Conservation (phyloP, 106 monocot genomes). For the Allium cepa region DNA sequence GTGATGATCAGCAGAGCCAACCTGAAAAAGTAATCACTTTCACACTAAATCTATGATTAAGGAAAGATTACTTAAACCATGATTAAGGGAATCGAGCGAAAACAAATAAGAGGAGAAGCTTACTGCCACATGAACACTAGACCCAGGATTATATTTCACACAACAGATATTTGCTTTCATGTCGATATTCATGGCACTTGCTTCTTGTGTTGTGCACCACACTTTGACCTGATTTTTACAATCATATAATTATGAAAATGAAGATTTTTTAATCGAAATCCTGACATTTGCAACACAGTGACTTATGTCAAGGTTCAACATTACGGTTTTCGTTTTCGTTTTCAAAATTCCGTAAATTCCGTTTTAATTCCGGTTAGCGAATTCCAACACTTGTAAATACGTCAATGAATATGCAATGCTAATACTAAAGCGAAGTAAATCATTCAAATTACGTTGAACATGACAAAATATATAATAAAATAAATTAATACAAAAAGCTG, state of each 20-base stretch:
- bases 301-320: background rate
- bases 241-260: background rate
- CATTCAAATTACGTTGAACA: no score
- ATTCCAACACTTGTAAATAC: no score
- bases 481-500: no score
- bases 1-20: conserved; percentile 94
- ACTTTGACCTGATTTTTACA: conserved; percentile 80
- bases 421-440: no score
- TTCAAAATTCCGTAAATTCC: no score
- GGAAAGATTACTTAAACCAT: background rate
- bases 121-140: conserved; percentile 82
- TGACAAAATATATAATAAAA: no score
- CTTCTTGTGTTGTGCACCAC: conserved; percentile 95
- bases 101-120: conserved; percentile 3
- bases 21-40: conserved; percentile 25
- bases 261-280: no score
- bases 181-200: conserved; percentile 87
- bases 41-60: background rate
- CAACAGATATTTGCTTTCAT: conserved; percentile 99
- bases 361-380: no score
- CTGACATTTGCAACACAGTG: background rate
- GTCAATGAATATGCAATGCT: no score
- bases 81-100: background rate
- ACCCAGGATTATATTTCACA: conserved; percentile 98
- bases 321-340: no score